Conservation (phyloP, 1,284 basidiomycete genomes). For the Cerrena zonata region DNA sequence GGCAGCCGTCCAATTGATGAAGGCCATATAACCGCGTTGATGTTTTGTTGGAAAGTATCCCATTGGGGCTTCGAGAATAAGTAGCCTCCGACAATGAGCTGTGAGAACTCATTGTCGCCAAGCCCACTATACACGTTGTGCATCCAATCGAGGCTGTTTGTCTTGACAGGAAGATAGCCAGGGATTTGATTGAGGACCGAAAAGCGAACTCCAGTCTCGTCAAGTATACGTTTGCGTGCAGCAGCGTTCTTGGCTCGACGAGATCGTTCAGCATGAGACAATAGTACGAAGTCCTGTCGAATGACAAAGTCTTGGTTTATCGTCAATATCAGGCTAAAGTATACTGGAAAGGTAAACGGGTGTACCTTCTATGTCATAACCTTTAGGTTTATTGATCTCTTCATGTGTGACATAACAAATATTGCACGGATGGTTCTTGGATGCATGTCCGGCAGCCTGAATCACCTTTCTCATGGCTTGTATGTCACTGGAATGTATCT, state of each 20-base stretch:
- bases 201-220: neutral
- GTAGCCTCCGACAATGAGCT: neutral
- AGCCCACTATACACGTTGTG: neutral
- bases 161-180: neutral
- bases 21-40: neutral
- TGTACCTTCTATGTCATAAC: neutral
- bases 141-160: neutral
- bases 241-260: neutral
- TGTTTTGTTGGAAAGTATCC: neutral
- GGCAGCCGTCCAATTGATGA: neutral
- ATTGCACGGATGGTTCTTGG: neutral
- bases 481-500: neutral
- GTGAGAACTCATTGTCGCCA: neutral
- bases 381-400: neutral
- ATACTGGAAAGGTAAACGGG: neutral
- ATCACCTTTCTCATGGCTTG: neutral
- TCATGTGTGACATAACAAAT: neutral
- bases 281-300: neutral
- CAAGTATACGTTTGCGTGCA: neutral
- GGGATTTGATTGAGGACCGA: neutral
- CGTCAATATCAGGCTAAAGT: neutral
- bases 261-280: neutral
- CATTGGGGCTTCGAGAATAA: neutral
- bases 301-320: neutral
- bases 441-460: neutral